A percentile compares a stretch with the other conserved stretches of the same genome.
phyloP scores from a whole-genome alignment of 164 flowering plant genomes.

The Santalum album region DNA sequence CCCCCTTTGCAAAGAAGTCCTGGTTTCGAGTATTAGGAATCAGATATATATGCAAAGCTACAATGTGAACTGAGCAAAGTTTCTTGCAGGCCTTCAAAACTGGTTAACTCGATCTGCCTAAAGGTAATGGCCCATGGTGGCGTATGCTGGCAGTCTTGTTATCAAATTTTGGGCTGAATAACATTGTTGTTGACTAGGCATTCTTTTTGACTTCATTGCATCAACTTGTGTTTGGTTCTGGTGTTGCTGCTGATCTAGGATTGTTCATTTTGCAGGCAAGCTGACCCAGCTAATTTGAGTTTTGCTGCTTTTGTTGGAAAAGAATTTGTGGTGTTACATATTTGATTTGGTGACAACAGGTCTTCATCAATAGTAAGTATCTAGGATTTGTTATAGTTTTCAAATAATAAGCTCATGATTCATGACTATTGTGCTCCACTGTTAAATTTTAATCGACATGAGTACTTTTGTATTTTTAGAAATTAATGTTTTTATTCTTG shows the following conservation, averaged over 20 bases:
- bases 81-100: constrained; percentile 15
- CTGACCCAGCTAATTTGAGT: background rate
- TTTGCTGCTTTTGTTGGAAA: background rate
- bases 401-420: no score
- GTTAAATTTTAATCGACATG: no score
- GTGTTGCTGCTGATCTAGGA: background rate
- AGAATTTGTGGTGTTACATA: background rate
- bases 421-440: no score
- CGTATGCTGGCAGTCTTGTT: constrained; percentile 15
- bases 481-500: no score
- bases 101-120: constrained; percentile 15
- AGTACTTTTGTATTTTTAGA: no score
- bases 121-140: constrained; percentile 19
- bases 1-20: constrained; percentile 14
- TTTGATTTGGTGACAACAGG: background rate
- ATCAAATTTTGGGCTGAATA: constrained; percentile 14
- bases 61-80: constrained; percentile 9
- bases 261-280: constrained; percentile 7
- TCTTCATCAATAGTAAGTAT: constrained; percentile 12
- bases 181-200: constrained; percentile 2
- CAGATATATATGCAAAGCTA: constrained; percentile 1
- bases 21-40: constrained; percentile 9
- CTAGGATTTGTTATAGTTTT: constrained; percentile 1
- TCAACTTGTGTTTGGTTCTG: background rate
- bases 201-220: background rate